A percentile compares a stretch with the other conserved stretches of the same genome.
phyloP scores from a whole-genome alignment of 192 early-diverging fungal genomes.

The Lobosporangium transversale region DNA sequence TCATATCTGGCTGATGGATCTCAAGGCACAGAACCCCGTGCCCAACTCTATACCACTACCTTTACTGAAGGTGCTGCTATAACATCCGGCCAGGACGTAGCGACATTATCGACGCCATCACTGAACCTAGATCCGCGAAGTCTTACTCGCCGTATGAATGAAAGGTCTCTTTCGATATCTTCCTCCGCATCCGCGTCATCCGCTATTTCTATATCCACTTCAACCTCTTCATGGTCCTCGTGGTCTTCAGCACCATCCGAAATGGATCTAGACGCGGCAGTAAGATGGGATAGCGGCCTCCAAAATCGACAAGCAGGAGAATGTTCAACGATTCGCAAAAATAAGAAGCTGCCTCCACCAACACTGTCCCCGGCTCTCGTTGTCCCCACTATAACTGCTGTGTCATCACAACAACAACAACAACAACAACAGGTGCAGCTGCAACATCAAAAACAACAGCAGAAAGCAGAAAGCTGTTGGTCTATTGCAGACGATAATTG shows the following conservation, averaged over 20 bases:
- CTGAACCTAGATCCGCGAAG: not conserved
- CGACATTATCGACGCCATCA: not conserved
- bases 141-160: not conserved
- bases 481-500: too few species aligned
- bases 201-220: not conserved
- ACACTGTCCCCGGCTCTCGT: conserved; percentile 26
- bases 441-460: too few species aligned
- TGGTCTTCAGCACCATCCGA: conserved; percentile 6
- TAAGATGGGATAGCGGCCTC: not conserved
- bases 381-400: not conserved
- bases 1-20: too few species aligned
- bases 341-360: conserved; percentile 32
- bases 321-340: conserved; percentile 5
- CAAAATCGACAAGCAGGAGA: not conserved
- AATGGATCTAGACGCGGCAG: not conserved
- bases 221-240: not conserved
- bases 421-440: not conserved
- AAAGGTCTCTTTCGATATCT: conserved; percentile 2
- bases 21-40: not conserved
- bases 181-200: conserved; percentile 1
- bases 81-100: not conserved
- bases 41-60: not conserved
- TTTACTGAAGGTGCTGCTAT: too few species aligned
- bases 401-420: too few species aligned
- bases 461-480: too few species aligned